Percentiles rank a stretch among this genome's conserved stretches.
Evolutionary conservation across 202 grass and related monocot species (phyloP).

Genomic region (Hordeum pubiflorum): DNA sequence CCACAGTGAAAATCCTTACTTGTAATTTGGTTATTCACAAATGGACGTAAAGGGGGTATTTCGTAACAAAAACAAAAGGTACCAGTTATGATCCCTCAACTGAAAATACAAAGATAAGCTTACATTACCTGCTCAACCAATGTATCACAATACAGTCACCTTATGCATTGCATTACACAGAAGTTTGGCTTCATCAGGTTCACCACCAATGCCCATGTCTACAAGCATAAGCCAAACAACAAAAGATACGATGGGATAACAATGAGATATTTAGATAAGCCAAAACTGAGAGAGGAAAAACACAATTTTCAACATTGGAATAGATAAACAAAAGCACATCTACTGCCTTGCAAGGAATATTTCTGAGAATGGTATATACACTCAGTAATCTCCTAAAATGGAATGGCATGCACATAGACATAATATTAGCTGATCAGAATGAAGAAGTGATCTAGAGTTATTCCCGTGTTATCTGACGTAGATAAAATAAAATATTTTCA

Average conservation of each 20-base stretch:
- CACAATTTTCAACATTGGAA: background rate
- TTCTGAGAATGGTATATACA: background rate
- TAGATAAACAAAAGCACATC: background rate
- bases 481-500: background rate
- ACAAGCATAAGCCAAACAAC: background rate
- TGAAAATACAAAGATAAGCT: background rate
- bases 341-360: background rate
- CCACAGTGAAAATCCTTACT: background rate
- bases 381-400: background rate
- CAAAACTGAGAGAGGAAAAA: background rate
- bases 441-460: background rate
- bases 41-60: background rate
- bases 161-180: background rate
- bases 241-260: background rate
- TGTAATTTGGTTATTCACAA: background rate
- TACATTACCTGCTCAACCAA: background rate
- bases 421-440: background rate
- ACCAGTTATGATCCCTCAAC: background rate
- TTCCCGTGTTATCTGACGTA: background rate
- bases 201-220: background rate
- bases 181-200: background rate
- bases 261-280: background rate
- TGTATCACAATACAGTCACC: background rate
- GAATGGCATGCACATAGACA: background rate
- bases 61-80: background rate